Conservation (phyloP, 2,329 filamentous ascomycete genomes). For the Colletotrichum orbiculare region DNA sequence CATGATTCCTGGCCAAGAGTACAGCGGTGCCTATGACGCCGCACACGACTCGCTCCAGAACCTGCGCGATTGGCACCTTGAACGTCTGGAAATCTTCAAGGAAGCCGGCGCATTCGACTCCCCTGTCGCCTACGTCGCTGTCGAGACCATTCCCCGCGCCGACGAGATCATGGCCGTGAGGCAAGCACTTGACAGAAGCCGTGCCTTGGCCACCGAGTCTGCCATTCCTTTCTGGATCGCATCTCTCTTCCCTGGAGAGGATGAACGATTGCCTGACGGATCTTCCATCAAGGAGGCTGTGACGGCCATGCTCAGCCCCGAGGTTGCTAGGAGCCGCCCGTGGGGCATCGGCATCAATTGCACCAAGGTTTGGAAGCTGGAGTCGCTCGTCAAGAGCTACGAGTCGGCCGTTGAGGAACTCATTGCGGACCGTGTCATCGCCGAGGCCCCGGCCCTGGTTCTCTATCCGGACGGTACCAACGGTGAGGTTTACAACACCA, state of each 20-base stretch:
- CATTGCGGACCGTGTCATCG: constrained; percentile 46
- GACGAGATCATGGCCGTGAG: constrained; percentile 71
- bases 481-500: constrained; percentile 74
- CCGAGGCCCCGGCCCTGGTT: constrained; percentile 64
- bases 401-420: constrained; percentile 59
- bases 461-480: constrained; percentile 77
- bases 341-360: constrained; percentile 77
- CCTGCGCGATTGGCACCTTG: constrained; percentile 67
- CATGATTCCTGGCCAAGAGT: constrained; percentile 74
- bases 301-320: constrained; percentile 50
- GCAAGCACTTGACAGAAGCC: constrained; percentile 48
- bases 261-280: constrained; percentile 67
- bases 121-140: constrained; percentile 66
- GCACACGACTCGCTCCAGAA: constrained; percentile 55
- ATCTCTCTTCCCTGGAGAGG: constrained; percentile 69
- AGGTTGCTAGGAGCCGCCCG: constrained; percentile 49
- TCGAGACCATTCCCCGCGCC: constrained; percentile 73
- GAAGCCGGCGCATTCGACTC: constrained; percentile 49
- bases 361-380: constrained; percentile 73
- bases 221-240: constrained; percentile 67
- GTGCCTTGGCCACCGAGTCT: constrained; percentile 43
- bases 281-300: constrained; percentile 50
- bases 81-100: constrained; percentile 63
- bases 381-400: constrained; percentile 63
- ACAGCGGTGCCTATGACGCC: constrained; percentile 69